phyloP scores from a whole-genome alignment of 1,284 basidiomycete genomes.

The Acaromyces ingoldii region DNA sequence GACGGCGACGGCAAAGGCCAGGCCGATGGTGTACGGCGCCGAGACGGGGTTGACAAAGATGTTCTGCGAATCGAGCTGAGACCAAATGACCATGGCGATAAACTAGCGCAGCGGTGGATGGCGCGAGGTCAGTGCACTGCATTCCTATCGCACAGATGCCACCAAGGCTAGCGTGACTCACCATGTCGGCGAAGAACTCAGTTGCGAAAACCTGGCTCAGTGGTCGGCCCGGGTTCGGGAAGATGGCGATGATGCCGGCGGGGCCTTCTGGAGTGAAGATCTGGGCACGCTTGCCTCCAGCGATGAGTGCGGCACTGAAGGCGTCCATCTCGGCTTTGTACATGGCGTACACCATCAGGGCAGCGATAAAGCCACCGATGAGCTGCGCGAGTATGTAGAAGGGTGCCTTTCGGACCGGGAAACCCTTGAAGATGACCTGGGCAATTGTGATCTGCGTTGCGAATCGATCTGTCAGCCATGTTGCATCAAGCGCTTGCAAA shows the following conservation, averaged over 20 bases:
- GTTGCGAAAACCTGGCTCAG: conserved; percentile 30
- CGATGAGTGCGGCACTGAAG: conserved; percentile 17
- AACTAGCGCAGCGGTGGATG: no score
- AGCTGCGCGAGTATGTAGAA: conserved; percentile 33
- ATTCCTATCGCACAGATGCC: no score
- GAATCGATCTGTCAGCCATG: no score
- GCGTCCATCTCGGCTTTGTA: conserved; percentile 30
- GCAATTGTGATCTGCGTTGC: conserved; percentile 37
- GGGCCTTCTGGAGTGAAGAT: conserved; percentile 35
- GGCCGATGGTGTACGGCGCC: conserved; percentile 36
- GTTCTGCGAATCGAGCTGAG: conserved; percentile 34
- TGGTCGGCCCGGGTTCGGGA: conserved; percentile 28
- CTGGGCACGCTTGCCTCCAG: conserved; percentile 18
- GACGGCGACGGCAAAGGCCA: conserved; percentile 30
- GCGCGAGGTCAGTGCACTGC: no score
- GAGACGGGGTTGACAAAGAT: conserved; percentile 27
- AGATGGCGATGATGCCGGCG: conserved; percentile 33
- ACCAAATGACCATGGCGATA: conserved; percentile 36
- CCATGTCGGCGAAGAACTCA: conserved; percentile 34
- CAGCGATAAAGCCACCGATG: conserved; percentile 28
- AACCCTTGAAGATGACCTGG: conserved; percentile 39
- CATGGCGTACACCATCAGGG: conserved; percentile 25
- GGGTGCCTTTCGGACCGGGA: conserved; percentile 29
- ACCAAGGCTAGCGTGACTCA: no score
- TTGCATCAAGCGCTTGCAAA: no score